Conservation (phyloP, 192 early-diverging fungal species). For the Diversispora eburnea region DNA sequence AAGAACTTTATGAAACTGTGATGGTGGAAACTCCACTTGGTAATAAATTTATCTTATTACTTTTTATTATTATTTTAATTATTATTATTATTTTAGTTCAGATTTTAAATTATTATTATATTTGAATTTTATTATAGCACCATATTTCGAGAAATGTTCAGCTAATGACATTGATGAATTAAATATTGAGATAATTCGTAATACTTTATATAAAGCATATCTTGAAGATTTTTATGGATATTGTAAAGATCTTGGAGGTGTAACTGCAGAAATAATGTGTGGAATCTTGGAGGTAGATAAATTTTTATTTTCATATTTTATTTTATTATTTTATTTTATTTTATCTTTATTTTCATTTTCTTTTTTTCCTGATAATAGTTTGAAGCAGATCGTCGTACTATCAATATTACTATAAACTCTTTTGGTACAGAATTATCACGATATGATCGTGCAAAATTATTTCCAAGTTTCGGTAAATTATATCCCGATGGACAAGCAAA, state of each 20-base stretch:
- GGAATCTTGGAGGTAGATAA: constrained; percentile 76
- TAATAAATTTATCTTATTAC: constrained; percentile 31
- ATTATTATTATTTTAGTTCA: not conserved
- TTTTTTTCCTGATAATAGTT: constrained; percentile 52
- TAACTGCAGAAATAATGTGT: constrained; percentile 89
- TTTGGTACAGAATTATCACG: constrained; percentile 96
- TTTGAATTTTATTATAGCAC: constrained; percentile 50
- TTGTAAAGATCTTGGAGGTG: constrained; percentile 73
- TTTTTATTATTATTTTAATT: constrained; percentile 10
- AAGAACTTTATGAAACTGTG: constrained; percentile 94
- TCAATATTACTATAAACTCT: constrained; percentile 99
- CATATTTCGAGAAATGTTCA: constrained; percentile 96
- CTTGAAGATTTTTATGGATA: constrained; percentile 96
- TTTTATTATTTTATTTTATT: not conserved
- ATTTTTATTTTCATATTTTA: not conserved
- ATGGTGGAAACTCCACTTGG: constrained; percentile 94
- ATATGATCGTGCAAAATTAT: constrained; percentile 94
- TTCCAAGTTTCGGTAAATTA: constrained; percentile 85
- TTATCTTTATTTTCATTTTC: not conserved
- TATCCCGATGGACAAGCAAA: constrained; percentile 87
- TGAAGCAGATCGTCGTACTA: constrained; percentile 95
- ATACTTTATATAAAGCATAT: constrained; percentile 98
- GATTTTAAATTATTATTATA: too few relatives aligned
- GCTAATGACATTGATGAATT: constrained; percentile 98
- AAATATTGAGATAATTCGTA: constrained; percentile 99